phyloP scores from a whole-genome alignment of 2,329 filamentous ascomycete genomes.

The Colletotrichum viniferum region DNA sequence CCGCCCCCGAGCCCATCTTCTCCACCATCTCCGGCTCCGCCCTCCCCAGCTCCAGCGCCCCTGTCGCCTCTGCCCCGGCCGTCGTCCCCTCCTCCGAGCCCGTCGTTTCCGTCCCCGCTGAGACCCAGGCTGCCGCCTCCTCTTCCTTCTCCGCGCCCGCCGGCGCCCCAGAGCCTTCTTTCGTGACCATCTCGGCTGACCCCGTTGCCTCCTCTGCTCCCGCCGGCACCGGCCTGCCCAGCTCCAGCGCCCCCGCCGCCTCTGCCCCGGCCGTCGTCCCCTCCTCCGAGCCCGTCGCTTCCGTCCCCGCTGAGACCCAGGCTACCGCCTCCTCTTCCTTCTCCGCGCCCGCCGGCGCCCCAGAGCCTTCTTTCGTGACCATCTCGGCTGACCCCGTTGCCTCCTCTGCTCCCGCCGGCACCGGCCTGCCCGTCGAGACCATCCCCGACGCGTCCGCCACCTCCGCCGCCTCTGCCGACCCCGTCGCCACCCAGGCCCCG shows the following conservation, averaged over 20 bases:
- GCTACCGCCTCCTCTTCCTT: neutral
- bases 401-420: neutral
- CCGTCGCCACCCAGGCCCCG: neutral
- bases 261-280: neutral
- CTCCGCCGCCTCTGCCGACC: neutral
- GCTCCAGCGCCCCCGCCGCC: neutral
- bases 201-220: neutral
- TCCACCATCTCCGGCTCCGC: slow-evolving; percentile 3
- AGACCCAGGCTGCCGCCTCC: neutral
- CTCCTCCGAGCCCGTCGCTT: neutral
- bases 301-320: neutral
- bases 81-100: neutral
- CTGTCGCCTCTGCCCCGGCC: neutral
- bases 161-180: neutral
- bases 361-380: slow-evolving; percentile 2
- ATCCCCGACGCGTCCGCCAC: neutral
- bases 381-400: neutral
- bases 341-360: neutral
- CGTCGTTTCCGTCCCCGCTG: neutral
- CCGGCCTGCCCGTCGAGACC: neutral
- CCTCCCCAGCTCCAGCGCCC: slow-evolving; percentile 1
- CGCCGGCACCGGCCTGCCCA: neutral
- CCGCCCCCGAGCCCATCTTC: slow-evolving; percentile 4
- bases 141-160: neutral
- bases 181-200: neutral